Evolutionary conservation across 306 rosid genomes (phyloP).

Genomic region (Astragalus membranaceus): DNA sequence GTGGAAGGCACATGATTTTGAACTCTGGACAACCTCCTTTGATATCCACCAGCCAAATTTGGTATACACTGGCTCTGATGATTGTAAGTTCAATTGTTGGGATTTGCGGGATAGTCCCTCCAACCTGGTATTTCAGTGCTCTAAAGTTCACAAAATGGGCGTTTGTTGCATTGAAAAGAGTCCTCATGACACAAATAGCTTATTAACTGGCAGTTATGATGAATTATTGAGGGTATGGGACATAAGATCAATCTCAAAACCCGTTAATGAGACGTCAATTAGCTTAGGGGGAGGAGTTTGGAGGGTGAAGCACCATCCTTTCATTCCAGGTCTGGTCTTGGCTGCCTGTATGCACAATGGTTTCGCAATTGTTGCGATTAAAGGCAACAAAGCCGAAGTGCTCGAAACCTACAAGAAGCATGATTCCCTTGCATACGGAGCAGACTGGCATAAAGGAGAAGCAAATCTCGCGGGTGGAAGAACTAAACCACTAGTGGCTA

Average conservation of each 20-base stretch:
- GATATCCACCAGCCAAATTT: conserved; percentile 75
- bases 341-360: conserved; percentile 99
- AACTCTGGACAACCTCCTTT: conserved; percentile 77
- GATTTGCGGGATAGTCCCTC: conserved; percentile 67
- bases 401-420: conserved; percentile 68
- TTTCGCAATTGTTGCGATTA: conserved; percentile 53
- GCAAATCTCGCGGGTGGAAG: conserved; percentile 19
- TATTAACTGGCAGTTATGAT: conserved; percentile 79
- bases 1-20: conserved; percentile 94
- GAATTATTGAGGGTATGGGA: conserved; percentile 82
- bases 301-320: conserved; percentile 82
- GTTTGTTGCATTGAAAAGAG: conserved; percentile 73
- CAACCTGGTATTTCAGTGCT: conserved; percentile 55
- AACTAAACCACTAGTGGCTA: conserved; percentile 53
- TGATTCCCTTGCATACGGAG: conserved; percentile 84
- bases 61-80: conserved; percentile 82
- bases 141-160: conserved; percentile 78
- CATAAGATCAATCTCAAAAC: conserved; percentile 65
- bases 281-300: conserved; percentile 90
- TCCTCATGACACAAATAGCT: conserved; percentile 46
- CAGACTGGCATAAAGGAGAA: conserved; percentile 71
- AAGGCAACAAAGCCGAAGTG: conserved; percentile 44
- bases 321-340: conserved; percentile 49
- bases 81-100: conserved; percentile 84
- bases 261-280: conserved; percentile 54